Percentiles rank a stretch among this genome's conserved stretches.
These are phyloP conservation scores for Theileria orientalis DNA, from an alignment of 169 alveolate genomes.

Conservation along the genomic window DNA sequence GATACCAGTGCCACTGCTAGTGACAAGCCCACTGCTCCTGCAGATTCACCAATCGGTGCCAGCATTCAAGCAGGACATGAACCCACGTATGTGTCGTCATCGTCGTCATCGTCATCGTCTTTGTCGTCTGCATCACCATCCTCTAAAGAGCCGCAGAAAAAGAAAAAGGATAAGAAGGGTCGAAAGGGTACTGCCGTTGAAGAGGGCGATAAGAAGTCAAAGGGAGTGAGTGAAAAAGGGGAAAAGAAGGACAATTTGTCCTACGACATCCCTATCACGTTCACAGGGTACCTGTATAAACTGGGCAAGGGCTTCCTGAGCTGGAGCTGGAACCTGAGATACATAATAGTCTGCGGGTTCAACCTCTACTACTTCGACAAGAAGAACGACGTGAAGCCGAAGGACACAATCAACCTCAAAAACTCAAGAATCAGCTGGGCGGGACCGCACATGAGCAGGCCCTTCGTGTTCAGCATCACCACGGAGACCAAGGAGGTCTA, in stretches of 20 bases:
- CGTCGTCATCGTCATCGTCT: background rate
- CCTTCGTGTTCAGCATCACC: conserved; percentile 45
- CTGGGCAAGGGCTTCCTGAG: conserved; percentile 51
- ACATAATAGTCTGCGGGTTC: conserved; percentile 44
- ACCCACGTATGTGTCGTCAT: background rate
- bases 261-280: conserved; percentile 27
- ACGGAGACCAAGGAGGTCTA: conserved; percentile 35
- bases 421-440: conserved; percentile 63
- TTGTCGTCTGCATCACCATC: background rate
- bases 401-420: conserved; percentile 41
- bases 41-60: background rate
- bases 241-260: background rate
- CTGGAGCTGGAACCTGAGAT: conserved; percentile 57
- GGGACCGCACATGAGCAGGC: conserved; percentile 70
- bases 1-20: background rate
- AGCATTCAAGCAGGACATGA: background rate
- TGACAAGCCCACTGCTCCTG: background rate
- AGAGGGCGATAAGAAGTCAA: conserved; percentile 4
- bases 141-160: too few relatives aligned
- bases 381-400: conserved; percentile 45
- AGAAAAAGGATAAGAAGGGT: too few relatives aligned
- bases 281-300: conserved; percentile 64
- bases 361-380: conserved; percentile 47
- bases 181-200: too few relatives aligned
- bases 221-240: background rate